phyloP scores from a whole-genome alignment of 768 basidiomycete genomes.

The Galerina marginata region DNA sequence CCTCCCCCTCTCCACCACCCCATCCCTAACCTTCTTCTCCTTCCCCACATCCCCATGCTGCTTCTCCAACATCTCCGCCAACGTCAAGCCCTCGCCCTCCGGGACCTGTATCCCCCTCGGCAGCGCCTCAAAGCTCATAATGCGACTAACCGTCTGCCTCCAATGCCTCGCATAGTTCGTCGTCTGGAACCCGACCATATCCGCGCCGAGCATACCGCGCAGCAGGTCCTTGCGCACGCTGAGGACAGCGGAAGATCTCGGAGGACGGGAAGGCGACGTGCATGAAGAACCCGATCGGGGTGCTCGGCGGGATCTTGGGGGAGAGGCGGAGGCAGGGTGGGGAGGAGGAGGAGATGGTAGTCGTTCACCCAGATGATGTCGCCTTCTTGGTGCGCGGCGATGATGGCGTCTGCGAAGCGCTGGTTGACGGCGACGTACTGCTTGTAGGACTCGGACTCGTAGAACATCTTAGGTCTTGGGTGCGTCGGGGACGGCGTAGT shows the following conservation, averaged over 20 bases:
- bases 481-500: conserved; percentile 87
- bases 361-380: conserved; percentile 95
- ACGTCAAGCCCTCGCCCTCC: conserved; percentile 39
- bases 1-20: conserved; percentile 47
- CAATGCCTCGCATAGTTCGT: conserved; percentile 85
- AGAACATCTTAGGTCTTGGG: conserved; percentile 84
- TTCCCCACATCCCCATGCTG: conserved; percentile 17
- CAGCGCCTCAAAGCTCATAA: conserved; percentile 78
- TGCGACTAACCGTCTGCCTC: conserved; percentile 82
- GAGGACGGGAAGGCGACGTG: conserved; percentile 96
- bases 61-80: conserved; percentile 24
- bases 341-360: conserved; percentile 95
- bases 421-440: conserved; percentile 91
- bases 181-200: conserved; percentile 93
- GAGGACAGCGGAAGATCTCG: conserved; percentile 94
- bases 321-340: conserved; percentile 79
- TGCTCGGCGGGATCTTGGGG: conserved; percentile 55
- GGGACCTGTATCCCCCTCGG: conserved; percentile 81
- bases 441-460: conserved; percentile 79
- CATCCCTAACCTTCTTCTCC: conserved; percentile 28
- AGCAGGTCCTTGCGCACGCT: conserved; percentile 79
- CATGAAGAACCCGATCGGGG: conserved; percentile 92
- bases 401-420: conserved; percentile 86
- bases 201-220: conserved; percentile 88
- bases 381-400: conserved; percentile 80